Evolutionary conservation across 805 yeast species (phyloP).

Genomic region (Lachancea kluyveri): DNA sequence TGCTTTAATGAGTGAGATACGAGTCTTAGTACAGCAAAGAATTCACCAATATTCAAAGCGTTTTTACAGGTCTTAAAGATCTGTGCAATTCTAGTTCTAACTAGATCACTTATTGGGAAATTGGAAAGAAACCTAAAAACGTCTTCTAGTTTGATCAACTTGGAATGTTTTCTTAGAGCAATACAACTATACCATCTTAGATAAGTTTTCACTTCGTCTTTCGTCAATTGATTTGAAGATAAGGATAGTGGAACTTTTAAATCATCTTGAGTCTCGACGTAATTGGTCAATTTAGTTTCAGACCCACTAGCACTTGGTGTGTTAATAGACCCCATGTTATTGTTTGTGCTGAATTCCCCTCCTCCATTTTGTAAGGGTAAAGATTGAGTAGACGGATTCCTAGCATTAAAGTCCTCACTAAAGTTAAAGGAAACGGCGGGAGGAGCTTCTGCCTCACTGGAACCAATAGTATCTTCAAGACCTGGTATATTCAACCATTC

Average conservation of each 20-base stretch:
- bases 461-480: slow-evolving; percentile 21
- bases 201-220: slow-evolving; percentile 77
- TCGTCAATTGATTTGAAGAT: slow-evolving; percentile 61
- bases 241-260: slow-evolving; percentile 53
- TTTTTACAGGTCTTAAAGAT: slow-evolving; percentile 47
- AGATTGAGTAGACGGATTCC: slow-evolving; percentile 2
- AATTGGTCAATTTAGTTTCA: slow-evolving; percentile 3
- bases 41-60: slow-evolving; percentile 79
- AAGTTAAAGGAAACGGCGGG: slow-evolving; percentile 49
- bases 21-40: slow-evolving; percentile 79
- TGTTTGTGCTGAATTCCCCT: slow-evolving; percentile 3
- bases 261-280: slow-evolving; percentile 32
- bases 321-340: slow-evolving; percentile 2
- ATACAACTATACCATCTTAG: slow-evolving; percentile 91
- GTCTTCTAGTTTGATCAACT: slow-evolving; percentile 65
- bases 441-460: slow-evolving; percentile 29
- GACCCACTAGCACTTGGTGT: background rate
- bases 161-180: slow-evolving; percentile 59
- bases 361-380: too few species aligned
- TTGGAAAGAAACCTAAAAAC: slow-evolving; percentile 73
- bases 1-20: slow-evolving; percentile 58
- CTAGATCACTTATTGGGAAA: slow-evolving; percentile 53
- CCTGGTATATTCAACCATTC: slow-evolving; percentile 49
- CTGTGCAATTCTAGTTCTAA: slow-evolving; percentile 44
- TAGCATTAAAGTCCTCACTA: slow-evolving; percentile 7